Evolutionary conservation across 371 early-diverging fungal genomes (phyloP), one percentile per base, ranked within the genome.

Genomic region (Lichtheimia ornata): DNA sequence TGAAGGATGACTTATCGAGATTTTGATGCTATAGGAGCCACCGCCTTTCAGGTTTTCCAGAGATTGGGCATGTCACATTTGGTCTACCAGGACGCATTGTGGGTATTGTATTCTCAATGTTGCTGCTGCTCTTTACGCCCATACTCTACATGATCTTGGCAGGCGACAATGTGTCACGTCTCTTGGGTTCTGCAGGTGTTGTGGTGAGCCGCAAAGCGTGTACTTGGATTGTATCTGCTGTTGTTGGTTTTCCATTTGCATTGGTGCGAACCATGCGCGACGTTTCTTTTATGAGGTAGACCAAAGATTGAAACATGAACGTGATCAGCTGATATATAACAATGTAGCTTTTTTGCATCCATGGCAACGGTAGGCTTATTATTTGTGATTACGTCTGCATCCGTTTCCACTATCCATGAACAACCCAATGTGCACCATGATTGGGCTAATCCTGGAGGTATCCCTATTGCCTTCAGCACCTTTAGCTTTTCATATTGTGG

Each of bases 81-180:
- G 92, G 92, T 9, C 62, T 69, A 59, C 56, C 72, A 6, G 88
- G 89, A 20, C 77, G 84, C 35, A 74, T 85, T 22, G 53, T 89
- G 13, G 87, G 84, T 4, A 79, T 73, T 18, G 64, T 86, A 17
- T 85, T 91, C 62, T 85, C 90, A 54, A 85, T 88, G 63, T 58
- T 82, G n/a, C 80, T 88, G 52, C 73, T 88, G 2, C 61, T 89
- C 12, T 88, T 89, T 57, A 87, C 88, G 11, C 83, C 89, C 0
- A 84, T 88, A 42, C 77, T 93, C 5, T 95, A 91, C 64, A 76
- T 95, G 12, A 88, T 93, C 57, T 64, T 95, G 43, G 88, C 92
- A 6, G 88, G 88, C 40, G 72, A 78, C 53, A 90, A 90, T 69
- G 72, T 88, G 51, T 66, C 80, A 9, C 74, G 79, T 9, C 79